Conservation (phyloP, 306 rosid genomes). For the Delonix regia region DNA sequence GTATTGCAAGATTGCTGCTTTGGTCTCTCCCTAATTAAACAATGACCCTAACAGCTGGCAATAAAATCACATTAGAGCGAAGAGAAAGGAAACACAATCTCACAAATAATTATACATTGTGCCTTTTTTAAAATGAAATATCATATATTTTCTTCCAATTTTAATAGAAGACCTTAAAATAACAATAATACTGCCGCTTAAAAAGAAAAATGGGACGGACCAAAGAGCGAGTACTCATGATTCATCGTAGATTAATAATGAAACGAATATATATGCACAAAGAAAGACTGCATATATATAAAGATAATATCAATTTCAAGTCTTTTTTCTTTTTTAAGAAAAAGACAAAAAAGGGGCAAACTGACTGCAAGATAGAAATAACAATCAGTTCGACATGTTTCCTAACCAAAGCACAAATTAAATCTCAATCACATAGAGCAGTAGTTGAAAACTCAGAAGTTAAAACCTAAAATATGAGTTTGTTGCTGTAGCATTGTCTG, state of each 20-base stretch:
- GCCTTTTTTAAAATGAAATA: too few relatives aligned
- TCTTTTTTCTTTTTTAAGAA: background rate
- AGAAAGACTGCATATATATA: background rate
- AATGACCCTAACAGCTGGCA: background rate
- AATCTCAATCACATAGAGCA: background rate
- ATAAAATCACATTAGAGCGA: background rate
- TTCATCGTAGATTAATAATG: background rate
- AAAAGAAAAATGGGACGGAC: too few relatives aligned
- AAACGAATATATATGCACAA: background rate
- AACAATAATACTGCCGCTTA: too few relatives aligned
- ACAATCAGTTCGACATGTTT: background rate
- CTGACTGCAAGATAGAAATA: background rate
- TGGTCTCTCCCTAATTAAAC: background rate
- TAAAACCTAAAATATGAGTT: background rate
- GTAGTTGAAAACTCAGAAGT: background rate
- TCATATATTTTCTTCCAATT: background rate
- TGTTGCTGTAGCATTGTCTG: background rate
- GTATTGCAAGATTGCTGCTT: too few relatives aligned
- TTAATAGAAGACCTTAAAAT: too few relatives aligned
- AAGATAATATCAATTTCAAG: background rate
- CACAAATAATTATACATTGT: too few relatives aligned
- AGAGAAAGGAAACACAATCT: background rate
- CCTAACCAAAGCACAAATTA: background rate
- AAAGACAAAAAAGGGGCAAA: background rate
- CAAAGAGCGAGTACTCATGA: too few relatives aligned